Evolutionary conservation across 768 basidiomycete species (phyloP).

Genomic region (Lyophyllum semitale): DNA sequence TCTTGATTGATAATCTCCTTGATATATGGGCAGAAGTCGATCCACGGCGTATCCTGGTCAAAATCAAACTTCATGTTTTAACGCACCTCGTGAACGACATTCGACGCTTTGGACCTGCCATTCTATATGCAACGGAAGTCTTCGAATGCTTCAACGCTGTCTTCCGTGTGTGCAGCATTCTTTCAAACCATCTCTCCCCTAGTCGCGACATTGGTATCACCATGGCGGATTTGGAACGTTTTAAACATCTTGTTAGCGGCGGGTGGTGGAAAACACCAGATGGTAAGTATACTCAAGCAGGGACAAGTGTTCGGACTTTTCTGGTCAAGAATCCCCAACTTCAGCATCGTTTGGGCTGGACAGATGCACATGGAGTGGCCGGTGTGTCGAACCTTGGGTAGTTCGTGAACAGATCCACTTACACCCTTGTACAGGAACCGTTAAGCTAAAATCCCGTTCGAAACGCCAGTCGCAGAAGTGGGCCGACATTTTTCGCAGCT

Average conservation of each 20-base stretch:
- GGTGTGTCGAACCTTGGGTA: background rate
- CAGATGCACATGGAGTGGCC: background rate
- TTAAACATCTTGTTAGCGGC: constrained; percentile 30
- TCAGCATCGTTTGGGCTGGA: constrained; percentile 22
- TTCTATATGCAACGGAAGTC: constrained; percentile 26
- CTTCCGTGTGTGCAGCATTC: constrained; percentile 32
- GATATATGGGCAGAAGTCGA: constrained; percentile 27
- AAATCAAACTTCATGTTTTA: constrained; percentile 32
- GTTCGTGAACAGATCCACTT: background rate
- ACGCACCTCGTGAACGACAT: constrained; percentile 29
- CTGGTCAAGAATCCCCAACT: constrained; percentile 11
- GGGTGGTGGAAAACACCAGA: constrained; percentile 25
- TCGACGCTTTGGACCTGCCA: constrained; percentile 25
- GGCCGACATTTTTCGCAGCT: background rate
- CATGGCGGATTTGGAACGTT: constrained; percentile 24
- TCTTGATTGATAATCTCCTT: constrained; percentile 29
- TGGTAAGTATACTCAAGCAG: constrained; percentile 19
- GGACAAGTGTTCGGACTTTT: constrained; percentile 16
- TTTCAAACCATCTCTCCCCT: constrained; percentile 38
- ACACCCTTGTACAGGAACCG: background rate
- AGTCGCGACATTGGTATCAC: constrained; percentile 33
- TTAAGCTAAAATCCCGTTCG: background rate
- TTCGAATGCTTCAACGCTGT: constrained; percentile 41
- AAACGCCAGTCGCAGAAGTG: background rate
- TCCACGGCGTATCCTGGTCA: constrained; percentile 26